A percentile compares a stretch with the other conserved stretches of the same genome.
These are phyloP conservation scores for Papilionanthe hybrid DNA, from an alignment of 116 monocot species.

Conservation along the genomic window DNA sequence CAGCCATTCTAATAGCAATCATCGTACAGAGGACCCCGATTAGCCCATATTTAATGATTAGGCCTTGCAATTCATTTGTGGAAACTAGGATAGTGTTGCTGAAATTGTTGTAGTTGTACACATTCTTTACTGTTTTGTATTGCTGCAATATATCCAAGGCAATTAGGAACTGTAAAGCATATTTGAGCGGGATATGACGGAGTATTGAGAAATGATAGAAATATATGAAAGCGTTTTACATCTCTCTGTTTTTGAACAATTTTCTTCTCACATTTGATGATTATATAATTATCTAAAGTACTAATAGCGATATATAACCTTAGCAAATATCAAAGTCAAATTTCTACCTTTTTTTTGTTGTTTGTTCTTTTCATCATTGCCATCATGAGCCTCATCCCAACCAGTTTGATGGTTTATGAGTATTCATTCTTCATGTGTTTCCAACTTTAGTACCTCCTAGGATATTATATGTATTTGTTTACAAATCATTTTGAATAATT, in stretches of 20 bases:
- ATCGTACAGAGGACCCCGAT: neutral
- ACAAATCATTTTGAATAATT: too few relatives aligned
- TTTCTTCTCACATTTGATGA: neutral
- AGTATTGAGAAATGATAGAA: neutral
- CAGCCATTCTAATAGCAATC: neutral
- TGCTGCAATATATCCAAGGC: neutral
- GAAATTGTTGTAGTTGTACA: neutral
- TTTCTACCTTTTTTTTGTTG: too few relatives aligned
- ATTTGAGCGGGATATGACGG: neutral
- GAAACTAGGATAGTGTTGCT: neutral
- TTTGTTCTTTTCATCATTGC: too few relatives aligned
- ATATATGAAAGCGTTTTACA: neutral
- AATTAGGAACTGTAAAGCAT: neutral
- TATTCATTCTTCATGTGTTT: too few relatives aligned
- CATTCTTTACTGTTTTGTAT: neutral
- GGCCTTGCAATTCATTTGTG: neutral
- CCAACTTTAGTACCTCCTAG: too few relatives aligned
- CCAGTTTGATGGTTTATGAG: too few relatives aligned
- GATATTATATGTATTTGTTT: too few relatives aligned
- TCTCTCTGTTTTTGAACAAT: neutral
- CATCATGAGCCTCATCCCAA: too few relatives aligned
- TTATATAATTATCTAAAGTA: neutral
- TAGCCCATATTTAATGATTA: neutral
- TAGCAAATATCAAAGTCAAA: too few relatives aligned
- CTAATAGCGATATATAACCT: too few relatives aligned